Evolutionary conservation across 331 rosid species (phyloP), one percentile per base, ranked within the genome.

Genomic region (Arachis monticola): DNA sequence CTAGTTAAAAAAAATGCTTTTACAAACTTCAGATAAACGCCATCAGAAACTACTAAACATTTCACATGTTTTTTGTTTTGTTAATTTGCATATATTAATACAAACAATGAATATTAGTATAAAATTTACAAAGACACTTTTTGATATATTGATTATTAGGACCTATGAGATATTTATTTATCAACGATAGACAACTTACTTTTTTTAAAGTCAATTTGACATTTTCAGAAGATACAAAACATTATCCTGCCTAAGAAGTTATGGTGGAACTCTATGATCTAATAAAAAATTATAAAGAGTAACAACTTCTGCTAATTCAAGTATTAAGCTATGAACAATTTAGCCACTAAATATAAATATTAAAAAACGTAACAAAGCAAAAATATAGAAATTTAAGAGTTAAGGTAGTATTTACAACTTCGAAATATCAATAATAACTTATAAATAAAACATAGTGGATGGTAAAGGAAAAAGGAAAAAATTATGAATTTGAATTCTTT

Each of bases 1-100:
- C 92, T 87, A 88, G 64, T 92, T 92, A 74, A 95, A 91, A 81
- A 92, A 78, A 94, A 83, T 44, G 91, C 85, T 69, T 92, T 96
- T 81, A 90, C 99, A 69, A 92, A 83, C 85, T 92, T 95, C 83
- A 95, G 81, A 90, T 90, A 90, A 58, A 86, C 65, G 59, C 96
- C 96, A 73, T 92, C 97, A 13, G 98, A 90, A 72, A 85, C 86
- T 35, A 80, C 80, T 81, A 95, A 80, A 83, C 97, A 88, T 83
- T 95, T 97, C 96, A 87, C 64, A 95, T 89, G 80, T 67, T 73
- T 84, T 88, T 92, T 80, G 90, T 92, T 73, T 84, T 90, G 73
- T 77, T 80, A 76, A 95, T 89, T 96, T 94, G 87, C 82, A 82
- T 14, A 63, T 6, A 53, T 40, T 73, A 76, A 41, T 6, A 41